These are phyloP conservation scores for Agrocybe pediades DNA, from an alignment of 768 basidiomycete species.

Conservation along the genomic window DNA sequence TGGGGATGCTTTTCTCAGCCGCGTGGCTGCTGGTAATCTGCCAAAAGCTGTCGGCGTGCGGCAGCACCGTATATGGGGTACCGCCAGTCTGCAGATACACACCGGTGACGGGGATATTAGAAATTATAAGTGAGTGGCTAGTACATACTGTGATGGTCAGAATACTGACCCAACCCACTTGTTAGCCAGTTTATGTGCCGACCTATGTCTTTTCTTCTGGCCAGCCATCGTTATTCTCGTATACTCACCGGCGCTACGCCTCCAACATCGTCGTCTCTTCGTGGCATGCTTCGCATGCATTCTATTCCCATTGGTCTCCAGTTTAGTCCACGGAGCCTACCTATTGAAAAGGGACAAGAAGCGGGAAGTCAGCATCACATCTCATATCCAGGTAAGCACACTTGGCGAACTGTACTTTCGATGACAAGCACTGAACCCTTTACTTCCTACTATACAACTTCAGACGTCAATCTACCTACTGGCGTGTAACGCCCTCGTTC, in stretches of 20 bases:
- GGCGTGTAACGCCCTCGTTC: too few species aligned
- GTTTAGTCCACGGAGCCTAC: not conserved
- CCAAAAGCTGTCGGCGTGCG: not conserved
- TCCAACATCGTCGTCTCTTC: not conserved
- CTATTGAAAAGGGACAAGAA: not conserved
- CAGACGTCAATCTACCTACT: too few species aligned
- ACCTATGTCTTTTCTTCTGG: not conserved
- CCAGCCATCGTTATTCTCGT: not conserved
- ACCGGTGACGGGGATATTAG: not conserved
- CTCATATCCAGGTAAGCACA: not conserved
- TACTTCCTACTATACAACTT: too few species aligned
- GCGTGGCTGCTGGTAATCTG: not conserved
- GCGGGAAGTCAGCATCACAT: not conserved
- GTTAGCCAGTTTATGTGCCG: not conserved
- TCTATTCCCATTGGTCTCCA: not conserved
- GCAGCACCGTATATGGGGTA: not conserved
- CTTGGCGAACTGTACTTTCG: too few species aligned
- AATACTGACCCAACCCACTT: not conserved
- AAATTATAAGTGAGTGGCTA: not conserved
- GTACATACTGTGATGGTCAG: not conserved
- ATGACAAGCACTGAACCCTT: too few species aligned
- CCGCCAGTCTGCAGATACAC: not conserved
- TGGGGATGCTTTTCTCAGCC: not conserved
- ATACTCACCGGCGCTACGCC: not conserved
- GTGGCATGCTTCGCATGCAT: not conserved